phyloP scores from a whole-genome alignment of 331 rosid genomes.

The Prunus yedoensis region DNA sequence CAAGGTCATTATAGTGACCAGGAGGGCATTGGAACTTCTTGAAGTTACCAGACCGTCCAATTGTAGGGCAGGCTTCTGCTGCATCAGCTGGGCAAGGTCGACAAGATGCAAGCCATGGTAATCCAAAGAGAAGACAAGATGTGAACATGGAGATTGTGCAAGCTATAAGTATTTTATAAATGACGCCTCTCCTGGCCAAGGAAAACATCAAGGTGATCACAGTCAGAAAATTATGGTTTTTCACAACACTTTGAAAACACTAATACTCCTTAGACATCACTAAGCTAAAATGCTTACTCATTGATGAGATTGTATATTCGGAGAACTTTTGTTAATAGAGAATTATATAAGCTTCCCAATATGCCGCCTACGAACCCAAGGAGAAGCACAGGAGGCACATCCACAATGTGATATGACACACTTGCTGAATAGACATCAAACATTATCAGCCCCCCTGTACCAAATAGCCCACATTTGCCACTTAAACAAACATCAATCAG shows the following conservation, averaged over 20 bases:
- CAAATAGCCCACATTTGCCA: constrained; percentile 90
- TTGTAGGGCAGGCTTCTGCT: constrained; percentile 83
- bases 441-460: constrained; percentile 96
- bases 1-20: constrained; percentile 85
- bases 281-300: constrained; percentile 53
- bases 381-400: constrained; percentile 76
- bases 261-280: neutral
- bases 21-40: constrained; percentile 90
- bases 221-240: constrained; percentile 7
- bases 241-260: neutral
- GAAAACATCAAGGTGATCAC: constrained; percentile 22
- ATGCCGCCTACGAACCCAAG: constrained; percentile 83
- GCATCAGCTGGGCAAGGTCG: constrained; percentile 73
- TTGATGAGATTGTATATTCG: constrained; percentile 69
- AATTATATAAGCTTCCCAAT: constrained; percentile 84
- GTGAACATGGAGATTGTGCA: constrained; percentile 73
- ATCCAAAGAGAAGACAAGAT: constrained; percentile 87
- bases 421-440: constrained; percentile 72
- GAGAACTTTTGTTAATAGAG: constrained; percentile 62
- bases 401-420: constrained; percentile 64
- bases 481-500: constrained; percentile 79
- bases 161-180: constrained; percentile 66
- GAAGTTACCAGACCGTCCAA: constrained; percentile 97
- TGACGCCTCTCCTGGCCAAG: constrained; percentile 69
- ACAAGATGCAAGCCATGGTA: constrained; percentile 85